Percentiles rank a stretch among this genome's conserved stretches.
Evolutionary conservation across 306 rosid genomes (phyloP).

Genomic region (Rubus idaeus): DNA sequence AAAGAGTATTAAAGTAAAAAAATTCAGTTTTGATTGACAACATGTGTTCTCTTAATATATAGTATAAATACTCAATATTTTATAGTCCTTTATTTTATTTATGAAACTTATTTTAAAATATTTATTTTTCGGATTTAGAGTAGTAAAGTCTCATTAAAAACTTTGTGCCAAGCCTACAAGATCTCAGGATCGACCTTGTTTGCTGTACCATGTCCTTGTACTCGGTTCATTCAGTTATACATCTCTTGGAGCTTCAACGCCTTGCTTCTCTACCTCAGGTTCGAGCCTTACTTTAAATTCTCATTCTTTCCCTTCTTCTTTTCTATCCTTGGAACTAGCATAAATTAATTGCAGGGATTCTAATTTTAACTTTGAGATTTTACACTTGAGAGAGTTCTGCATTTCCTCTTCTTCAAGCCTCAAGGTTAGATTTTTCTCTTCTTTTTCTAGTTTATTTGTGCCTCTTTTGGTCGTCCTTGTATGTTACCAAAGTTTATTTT

Average conservation of each 20-base stretch:
- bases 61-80: no score
- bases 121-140: no score
- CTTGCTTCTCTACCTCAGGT: slow-evolving; percentile 1
- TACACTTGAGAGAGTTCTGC: background rate
- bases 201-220: background rate
- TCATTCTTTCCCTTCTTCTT: background rate
- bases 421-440: background rate
- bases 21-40: no score
- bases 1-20: no score
- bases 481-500: no score
- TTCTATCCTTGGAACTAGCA: background rate
- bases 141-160: no score
- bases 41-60: no score
- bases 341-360: background rate
- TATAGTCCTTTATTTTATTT: no score
- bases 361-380: background rate
- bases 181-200: no score
- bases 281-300: background rate
- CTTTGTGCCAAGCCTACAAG: no score
- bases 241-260: background rate
- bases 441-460: background rate
- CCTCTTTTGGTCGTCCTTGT: background rate
- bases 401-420: background rate
- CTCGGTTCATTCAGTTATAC: background rate
- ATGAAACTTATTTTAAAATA: no score